Evolutionary conservation across 345 rosid species (phyloP).

Genomic region (Hibiscus tridactylites): DNA sequence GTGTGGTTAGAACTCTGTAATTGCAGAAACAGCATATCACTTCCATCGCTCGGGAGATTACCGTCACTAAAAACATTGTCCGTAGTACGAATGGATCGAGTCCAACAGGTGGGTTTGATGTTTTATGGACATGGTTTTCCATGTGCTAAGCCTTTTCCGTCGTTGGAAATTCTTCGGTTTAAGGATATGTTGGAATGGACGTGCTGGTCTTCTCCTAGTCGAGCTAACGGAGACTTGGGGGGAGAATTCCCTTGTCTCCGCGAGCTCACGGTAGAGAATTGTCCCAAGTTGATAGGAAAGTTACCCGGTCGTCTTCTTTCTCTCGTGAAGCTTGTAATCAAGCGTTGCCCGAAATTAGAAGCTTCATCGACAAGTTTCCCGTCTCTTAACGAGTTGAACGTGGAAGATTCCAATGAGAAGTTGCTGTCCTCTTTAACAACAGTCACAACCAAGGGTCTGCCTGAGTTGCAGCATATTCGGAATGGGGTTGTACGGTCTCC

Average conservation of each 20-base stretch:
- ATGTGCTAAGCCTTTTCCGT: slow-evolving; percentile 12
- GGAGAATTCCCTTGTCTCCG: slow-evolving; percentile 20
- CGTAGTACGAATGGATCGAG: slow-evolving; percentile 16
- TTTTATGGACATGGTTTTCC: slow-evolving; percentile 15
- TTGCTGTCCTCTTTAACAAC: not conserved
- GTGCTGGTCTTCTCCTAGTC: slow-evolving; percentile 13
- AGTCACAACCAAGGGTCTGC: not conserved
- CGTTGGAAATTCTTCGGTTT: slow-evolving; percentile 15
- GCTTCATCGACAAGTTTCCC: not conserved
- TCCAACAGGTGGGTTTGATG: slow-evolving; percentile 13
- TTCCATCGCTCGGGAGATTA: slow-evolving; percentile 30
- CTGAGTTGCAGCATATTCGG: not conserved
- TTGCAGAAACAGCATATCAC: slow-evolving; percentile 13
- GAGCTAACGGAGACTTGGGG: not conserved
- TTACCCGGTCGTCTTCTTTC: slow-evolving; percentile 18
- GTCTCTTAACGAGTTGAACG: slow-evolving; percentile 4
- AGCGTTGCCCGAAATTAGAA: slow-evolving; percentile 6
- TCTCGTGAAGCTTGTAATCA: slow-evolving; percentile 7
- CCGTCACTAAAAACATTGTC: slow-evolving; percentile 13
- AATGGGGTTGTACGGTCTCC: not conserved
- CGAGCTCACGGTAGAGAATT: slow-evolving; percentile 12
- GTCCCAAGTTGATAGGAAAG: slow-evolving; percentile 12
- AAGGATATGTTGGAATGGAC: slow-evolving; percentile 19
- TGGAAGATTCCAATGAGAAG: slow-evolving; percentile 7
- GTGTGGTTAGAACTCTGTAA: slow-evolving; percentile 3